Percentiles rank a stretch among this genome's conserved stretches.
These are phyloP conservation scores for Neurospora sp. DNA, from an alignment of 495 filamentous ascomycete genomes.

Conservation along the genomic window DNA sequence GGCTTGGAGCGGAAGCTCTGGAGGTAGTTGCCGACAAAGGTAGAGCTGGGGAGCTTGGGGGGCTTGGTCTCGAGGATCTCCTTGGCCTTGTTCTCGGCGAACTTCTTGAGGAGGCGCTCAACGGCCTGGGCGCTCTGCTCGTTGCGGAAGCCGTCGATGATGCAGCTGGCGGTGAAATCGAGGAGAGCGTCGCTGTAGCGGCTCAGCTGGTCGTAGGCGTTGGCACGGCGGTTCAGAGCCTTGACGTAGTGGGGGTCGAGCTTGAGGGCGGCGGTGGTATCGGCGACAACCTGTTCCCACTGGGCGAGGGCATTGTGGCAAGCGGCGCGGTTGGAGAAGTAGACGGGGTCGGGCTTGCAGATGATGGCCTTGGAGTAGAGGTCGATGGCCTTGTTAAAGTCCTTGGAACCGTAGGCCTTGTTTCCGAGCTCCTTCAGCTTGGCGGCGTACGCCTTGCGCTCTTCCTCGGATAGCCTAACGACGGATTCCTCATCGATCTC, in stretches of 20 bases:
- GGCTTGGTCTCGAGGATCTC: slow-evolving; percentile 65
- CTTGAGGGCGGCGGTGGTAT: slow-evolving; percentile 86
- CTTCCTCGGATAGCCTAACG: slow-evolving; percentile 54
- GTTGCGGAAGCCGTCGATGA: slow-evolving; percentile 93
- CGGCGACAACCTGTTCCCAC: slow-evolving; percentile 95
- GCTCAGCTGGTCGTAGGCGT: slow-evolving; percentile 86
- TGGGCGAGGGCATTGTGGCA: slow-evolving; percentile 87
- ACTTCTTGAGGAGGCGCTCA: slow-evolving; percentile 91
- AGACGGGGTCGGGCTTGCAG: slow-evolving; percentile 95
- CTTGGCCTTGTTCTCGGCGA: slow-evolving; percentile 86
- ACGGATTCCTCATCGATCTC: slow-evolving; percentile 76
- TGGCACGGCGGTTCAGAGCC: slow-evolving; percentile 89
- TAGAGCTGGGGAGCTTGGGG: slow-evolving; percentile 76
- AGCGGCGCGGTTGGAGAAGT: slow-evolving; percentile 95
- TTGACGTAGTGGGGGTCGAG: slow-evolving; percentile 96
- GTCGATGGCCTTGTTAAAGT: slow-evolving; percentile 83
- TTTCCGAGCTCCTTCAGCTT: slow-evolving; percentile 94
- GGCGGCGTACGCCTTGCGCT: slow-evolving; percentile 71
- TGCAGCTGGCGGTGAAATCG: slow-evolving; percentile 97
- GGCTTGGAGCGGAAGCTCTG: slow-evolving; percentile 85
- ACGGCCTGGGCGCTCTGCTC: slow-evolving; percentile 79
- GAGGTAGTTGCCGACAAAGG: slow-evolving; percentile 96
- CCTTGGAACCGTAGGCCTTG: slow-evolving; percentile 87
- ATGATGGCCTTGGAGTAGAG: slow-evolving; percentile 92
- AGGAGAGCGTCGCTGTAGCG: slow-evolving; percentile 90